Conservation (phyloP, 345 rosid species). For the Anastatica hierochuntica region DNA sequence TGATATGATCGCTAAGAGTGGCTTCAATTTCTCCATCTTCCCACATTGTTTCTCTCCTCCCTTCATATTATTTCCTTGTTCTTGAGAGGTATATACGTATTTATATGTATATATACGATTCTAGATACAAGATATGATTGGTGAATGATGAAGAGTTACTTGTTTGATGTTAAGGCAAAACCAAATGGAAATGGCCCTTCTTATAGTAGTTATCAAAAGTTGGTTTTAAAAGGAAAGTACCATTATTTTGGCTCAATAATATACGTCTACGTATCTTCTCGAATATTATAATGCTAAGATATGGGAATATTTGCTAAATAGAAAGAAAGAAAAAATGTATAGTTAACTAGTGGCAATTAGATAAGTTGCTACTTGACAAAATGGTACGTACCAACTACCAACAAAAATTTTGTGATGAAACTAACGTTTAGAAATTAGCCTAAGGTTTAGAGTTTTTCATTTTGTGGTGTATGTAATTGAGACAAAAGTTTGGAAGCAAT, state of each 20-base stretch:
- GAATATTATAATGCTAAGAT: constrained; percentile 15
- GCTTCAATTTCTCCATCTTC: constrained; percentile 37
- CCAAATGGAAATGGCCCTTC: constrained; percentile 13
- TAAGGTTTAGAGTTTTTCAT: too few relatives aligned
- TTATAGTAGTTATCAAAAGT: constrained; percentile 28
- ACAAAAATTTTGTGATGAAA: too few relatives aligned
- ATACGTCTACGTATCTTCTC: constrained; percentile 28
- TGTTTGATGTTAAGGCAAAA: too few relatives aligned
- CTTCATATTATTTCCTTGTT: constrained; percentile 9
- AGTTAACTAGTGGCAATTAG: too few relatives aligned
- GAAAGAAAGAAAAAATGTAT: too few relatives aligned
- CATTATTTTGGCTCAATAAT: constrained; percentile 16
- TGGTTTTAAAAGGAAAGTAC: constrained; percentile 8
- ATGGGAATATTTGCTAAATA: background rate
- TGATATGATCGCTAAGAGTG: constrained; percentile 65
- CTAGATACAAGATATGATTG: background rate
- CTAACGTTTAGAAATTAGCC: too few relatives aligned
- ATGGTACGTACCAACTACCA: too few relatives aligned
- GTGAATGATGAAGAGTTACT: constrained; percentile 15
- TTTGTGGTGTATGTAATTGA: too few relatives aligned
- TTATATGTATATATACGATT: background rate
- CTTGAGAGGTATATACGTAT: background rate
- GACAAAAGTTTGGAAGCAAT: too few relatives aligned
- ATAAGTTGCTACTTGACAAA: too few relatives aligned
- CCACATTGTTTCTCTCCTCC: constrained; percentile 19